phyloP scores from a whole-genome alignment of 73 alveolate genomes.

The Breviolum minutum region DNA sequence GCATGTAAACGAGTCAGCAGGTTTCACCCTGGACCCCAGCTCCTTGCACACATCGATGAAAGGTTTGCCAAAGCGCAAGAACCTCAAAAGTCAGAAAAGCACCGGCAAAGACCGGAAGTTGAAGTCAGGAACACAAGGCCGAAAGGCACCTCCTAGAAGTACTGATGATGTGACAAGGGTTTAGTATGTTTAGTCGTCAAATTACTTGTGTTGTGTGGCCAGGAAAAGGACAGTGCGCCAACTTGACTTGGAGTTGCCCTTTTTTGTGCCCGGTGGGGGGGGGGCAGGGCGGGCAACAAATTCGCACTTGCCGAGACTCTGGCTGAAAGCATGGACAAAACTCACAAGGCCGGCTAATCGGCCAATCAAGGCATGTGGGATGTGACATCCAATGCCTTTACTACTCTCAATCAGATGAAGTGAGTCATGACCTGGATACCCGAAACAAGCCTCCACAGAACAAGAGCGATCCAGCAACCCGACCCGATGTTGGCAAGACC shows the following conservation, averaged over 20 bases:
- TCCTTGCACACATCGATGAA: not conserved
- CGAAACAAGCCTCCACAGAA: not conserved
- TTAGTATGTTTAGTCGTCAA: not conserved
- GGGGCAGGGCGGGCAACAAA: constrained; percentile 38
- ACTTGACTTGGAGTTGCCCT: too few relatives aligned
- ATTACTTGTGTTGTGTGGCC: too few relatives aligned
- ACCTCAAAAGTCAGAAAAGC: not conserved
- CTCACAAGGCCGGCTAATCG: too few relatives aligned
- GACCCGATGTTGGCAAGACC: constrained; percentile 26
- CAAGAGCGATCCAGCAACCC: not conserved
- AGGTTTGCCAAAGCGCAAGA: constrained; percentile 36
- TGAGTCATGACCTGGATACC: too few relatives aligned
- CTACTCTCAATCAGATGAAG: too few relatives aligned
- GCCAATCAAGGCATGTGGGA: too few relatives aligned
- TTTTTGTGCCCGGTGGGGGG: not conserved
- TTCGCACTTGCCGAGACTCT: not conserved
- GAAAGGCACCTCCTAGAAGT: not conserved
- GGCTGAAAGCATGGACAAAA: not conserved
- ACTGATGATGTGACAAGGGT: not conserved
- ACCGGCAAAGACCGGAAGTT: constrained; percentile 12
- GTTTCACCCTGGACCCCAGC: not conserved
- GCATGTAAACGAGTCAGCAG: not conserved
- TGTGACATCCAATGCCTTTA: too few relatives aligned
- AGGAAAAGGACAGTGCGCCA: not conserved
- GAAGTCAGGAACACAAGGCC: not conserved